Evolutionary conservation across 176 grass and related monocot genomes (phyloP).

Genomic region (Raddia guianensis): DNA sequence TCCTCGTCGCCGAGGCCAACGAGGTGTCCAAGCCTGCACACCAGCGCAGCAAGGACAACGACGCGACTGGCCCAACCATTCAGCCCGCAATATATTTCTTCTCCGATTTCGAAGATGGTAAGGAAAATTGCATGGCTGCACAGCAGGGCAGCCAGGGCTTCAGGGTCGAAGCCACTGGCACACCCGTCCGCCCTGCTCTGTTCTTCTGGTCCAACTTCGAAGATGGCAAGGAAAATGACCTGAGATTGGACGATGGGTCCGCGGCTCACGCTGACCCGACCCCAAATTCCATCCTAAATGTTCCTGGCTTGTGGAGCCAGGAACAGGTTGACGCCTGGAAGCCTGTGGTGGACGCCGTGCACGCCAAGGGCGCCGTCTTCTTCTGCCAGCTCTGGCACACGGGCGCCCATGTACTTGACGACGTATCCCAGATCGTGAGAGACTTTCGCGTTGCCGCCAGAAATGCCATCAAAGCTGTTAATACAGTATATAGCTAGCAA

Average conservation of each 20-base stretch:
- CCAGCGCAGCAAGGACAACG: no score
- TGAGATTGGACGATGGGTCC: no score
- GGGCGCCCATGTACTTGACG: background rate
- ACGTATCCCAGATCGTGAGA: background rate
- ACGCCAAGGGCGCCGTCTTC: conserved; percentile 47
- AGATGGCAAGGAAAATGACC: no score
- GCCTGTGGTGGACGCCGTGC: conserved; percentile 52
- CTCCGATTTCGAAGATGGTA: no score
- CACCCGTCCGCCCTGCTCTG: no score
- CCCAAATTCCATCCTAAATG: background rate
- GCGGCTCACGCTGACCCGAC: no score
- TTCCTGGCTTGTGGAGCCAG: conserved; percentile 51
- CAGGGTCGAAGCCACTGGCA: conserved; percentile 15
- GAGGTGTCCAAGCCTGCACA: conserved; percentile 51
- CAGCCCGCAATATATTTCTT: no score
- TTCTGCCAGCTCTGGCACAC: conserved; percentile 62
- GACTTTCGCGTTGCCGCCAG: background rate
- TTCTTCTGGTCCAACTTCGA: no score
- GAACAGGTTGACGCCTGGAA: conserved; percentile 56
- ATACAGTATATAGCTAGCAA: no score
- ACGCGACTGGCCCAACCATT: no score
- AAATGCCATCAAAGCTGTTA: background rate
- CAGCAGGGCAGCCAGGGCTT: background rate
- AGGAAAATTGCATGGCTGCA: background rate
- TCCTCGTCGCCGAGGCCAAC: conserved; percentile 49